Evolutionary conservation across 257 asterid genomes (phyloP).

Genomic region (Anisodus acutangulus): DNA sequence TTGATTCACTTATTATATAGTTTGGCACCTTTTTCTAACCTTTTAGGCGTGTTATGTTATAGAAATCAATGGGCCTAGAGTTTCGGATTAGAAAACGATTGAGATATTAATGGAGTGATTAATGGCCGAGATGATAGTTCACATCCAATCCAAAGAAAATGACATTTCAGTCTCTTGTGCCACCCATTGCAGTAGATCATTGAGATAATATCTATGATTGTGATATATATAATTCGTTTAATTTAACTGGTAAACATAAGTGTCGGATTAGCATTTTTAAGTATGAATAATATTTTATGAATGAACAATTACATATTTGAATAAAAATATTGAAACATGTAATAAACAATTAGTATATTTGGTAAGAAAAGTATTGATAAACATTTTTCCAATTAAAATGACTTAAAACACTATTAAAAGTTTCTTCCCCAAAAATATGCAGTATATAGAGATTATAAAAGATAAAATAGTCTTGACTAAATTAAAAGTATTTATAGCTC

Average conservation of each 20-base stretch:
- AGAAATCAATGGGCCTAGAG: neutral
- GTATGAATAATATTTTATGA: neutral
- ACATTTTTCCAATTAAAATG: neutral
- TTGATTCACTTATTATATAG: neutral
- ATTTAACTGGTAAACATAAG: neutral
- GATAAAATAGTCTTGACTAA: neutral
- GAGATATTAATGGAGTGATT: neutral
- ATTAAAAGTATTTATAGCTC: neutral
- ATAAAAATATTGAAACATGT: neutral
- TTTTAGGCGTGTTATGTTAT: neutral
- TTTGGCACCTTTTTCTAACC: neutral
- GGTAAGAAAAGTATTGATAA: neutral
- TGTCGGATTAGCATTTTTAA: neutral
- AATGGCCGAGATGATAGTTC: neutral
- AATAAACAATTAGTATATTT: no score
- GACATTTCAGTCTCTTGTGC: neutral
- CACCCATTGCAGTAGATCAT: neutral
- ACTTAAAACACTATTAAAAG: no score
- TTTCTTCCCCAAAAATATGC: neutral
- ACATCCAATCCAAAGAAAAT: constrained; percentile 21
- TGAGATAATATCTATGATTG: neutral
- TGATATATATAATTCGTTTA: neutral
- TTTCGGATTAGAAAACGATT: neutral
- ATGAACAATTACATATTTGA: neutral
- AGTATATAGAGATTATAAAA: neutral